Evolutionary conservation across 495 filamentous ascomycete genomes (phyloP), one percentile per base, ranked within the genome.

Genomic region (Daldinia loculata): DNA sequence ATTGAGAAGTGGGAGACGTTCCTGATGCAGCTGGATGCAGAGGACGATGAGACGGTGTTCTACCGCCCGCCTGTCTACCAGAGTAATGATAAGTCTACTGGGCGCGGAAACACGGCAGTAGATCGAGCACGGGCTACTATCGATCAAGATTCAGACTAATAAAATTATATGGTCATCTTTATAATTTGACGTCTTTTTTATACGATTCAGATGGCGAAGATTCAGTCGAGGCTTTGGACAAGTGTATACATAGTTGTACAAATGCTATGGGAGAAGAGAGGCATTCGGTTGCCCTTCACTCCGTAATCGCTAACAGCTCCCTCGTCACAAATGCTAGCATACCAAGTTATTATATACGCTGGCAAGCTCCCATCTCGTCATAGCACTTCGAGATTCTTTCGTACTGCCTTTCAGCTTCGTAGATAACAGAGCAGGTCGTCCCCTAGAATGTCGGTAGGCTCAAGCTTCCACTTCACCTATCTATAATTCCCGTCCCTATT

Each of bases 1-100:
- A 99, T 99, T 72, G 95, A 99, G 78, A 87, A 98, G 34, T 99
- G 95, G 95, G 95, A 99, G 79, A 98, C 95, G 2, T 99, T 96
- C 84, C 84, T 99, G 7, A 87, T 98, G 85, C 95, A 97, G 76
- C 84, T 99, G 11, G 96, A 98, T 74, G 90, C 93, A 30, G 94
- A 95, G 70, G 94, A 98, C 67, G 93, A 98, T 64, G 93, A 91
- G 36, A 86, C 89, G 38, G 90, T 89, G 0, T 92, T 91, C 74
- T 94, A 92, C 74, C 88, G 87, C 22, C 89, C 91, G 7, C 84
- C 87, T 24, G 79, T 85, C 7, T 79, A 81, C 34, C 78, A 82
- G 59, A 60, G 58, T 22, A 66, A 67, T 27, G 80, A 82, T 63
- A 84, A 81, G 75, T 69, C 78, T 9, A 76, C 76, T 1, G 83